phyloP scores from a whole-genome alignment of 1,139 yeast genomes.

The Geotrichum bryndzae region DNA sequence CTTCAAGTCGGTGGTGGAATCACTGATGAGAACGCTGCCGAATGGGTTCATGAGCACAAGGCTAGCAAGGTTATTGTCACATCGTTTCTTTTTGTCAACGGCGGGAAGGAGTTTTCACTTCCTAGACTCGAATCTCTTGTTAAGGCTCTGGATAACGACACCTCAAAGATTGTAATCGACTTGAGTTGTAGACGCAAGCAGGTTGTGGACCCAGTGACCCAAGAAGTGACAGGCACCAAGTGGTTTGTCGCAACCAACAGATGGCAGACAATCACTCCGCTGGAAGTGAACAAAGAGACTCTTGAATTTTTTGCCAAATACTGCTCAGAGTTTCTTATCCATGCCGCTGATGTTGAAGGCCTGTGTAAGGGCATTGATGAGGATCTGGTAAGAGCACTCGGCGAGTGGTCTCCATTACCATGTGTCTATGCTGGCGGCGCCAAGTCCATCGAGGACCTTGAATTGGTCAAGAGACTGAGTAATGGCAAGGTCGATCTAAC shows the following conservation, averaged over 20 bases:
- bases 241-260: conserved; percentile 97
- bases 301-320: conserved; percentile 51
- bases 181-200: conserved; percentile 66
- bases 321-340: conserved; percentile 83
- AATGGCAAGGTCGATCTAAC: conserved; percentile 83
- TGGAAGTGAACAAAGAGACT: conserved; percentile 49
- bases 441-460: conserved; percentile 60
- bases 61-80: conserved; percentile 90
- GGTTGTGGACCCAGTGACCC: conserved; percentile 18
- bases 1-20: conserved; percentile 95
- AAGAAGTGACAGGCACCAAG: conserved; percentile 31
- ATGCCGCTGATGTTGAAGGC: conserved; percentile 98
- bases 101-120: conserved; percentile 50
- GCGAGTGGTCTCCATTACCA: conserved; percentile 75
- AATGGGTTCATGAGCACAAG: conserved; percentile 57
- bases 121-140: conserved; percentile 48
- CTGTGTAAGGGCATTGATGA: conserved; percentile 87
- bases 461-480: conserved; percentile 59
- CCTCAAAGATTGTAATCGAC: conserved; percentile 64
- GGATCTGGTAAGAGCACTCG: conserved; percentile 60
- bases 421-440: conserved; percentile 98
- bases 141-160: conserved; percentile 50
- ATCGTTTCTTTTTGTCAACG: conserved; percentile 69
- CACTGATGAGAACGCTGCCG: conserved; percentile 58
- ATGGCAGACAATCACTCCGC: conserved; percentile 85